Conservation (phyloP, 192 early-diverging fungal species). For the Coemansia pectinata region DNA sequence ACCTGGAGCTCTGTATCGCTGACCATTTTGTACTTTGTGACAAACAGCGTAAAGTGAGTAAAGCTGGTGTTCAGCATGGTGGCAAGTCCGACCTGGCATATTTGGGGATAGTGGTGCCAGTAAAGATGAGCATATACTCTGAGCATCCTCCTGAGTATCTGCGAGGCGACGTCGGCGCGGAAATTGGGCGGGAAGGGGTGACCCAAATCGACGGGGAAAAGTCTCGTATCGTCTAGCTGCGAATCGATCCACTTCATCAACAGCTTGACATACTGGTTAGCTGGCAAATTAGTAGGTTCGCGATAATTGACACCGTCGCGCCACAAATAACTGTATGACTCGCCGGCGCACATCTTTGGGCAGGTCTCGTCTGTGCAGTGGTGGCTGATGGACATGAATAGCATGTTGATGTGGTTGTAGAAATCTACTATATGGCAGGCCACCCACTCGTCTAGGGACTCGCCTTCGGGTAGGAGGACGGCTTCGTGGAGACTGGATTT, state of each 20-base stretch:
- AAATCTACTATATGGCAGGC: conserved; percentile 94
- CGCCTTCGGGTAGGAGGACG: conserved; percentile 83
- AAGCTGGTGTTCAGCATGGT: conserved; percentile 92
- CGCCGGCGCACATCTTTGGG: conserved; percentile 90
- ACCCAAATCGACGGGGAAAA: conserved; percentile 85
- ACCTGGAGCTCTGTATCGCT: conserved; percentile 53
- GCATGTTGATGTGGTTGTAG: conserved; percentile 95
- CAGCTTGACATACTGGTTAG: conserved; percentile 86
- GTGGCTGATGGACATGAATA: conserved; percentile 82
- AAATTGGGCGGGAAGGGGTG: conserved; percentile 76
- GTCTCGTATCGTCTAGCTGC: conserved; percentile 80
- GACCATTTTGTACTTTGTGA: conserved; percentile 83
- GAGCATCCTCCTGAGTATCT: conserved; percentile 85
- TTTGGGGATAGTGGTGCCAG: conserved; percentile 75
- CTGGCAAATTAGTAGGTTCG: conserved; percentile 85
- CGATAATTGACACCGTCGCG: conserved; percentile 78
- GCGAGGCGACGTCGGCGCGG: conserved; percentile 60
- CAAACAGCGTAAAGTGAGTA: conserved; percentile 93
- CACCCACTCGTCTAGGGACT: conserved; percentile 89
- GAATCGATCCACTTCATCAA: conserved; percentile 83
- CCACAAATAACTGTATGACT: conserved; percentile 87
- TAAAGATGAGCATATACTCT: conserved; percentile 96
- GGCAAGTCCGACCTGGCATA: conserved; percentile 77
- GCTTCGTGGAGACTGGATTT: conserved; percentile 76
- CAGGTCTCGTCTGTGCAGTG: conserved; percentile 89